phyloP scores from a whole-genome alignment of 2,329 filamentous ascomycete genomes.

The Chaetomiaceae sp. region DNA sequence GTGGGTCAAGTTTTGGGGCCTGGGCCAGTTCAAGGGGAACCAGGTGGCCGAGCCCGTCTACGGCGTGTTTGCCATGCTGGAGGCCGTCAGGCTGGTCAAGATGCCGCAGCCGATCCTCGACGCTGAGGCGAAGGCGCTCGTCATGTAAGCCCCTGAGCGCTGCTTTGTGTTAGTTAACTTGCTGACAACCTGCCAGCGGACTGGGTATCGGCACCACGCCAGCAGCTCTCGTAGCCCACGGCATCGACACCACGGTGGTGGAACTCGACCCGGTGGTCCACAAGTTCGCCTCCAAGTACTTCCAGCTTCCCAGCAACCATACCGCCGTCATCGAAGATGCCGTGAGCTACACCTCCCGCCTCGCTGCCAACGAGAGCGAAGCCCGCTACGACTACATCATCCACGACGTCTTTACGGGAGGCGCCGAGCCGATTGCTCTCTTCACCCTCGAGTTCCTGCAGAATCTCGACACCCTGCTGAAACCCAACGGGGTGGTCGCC shows the following conservation, averaged over 20 bases:
- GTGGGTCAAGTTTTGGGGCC: slow-evolving; percentile 56
- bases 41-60: slow-evolving; percentile 81
- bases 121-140: slow-evolving; percentile 69
- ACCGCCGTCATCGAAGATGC: slow-evolving; percentile 79
- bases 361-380: slow-evolving; percentile 33
- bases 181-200: slow-evolving; percentile 51
- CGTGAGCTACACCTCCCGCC: slow-evolving; percentile 56
- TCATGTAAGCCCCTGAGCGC: slow-evolving; percentile 60
- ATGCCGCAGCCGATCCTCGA: slow-evolving; percentile 50
- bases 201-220: slow-evolving; percentile 91
- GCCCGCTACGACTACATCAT: slow-evolving; percentile 82
- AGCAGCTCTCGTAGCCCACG: slow-evolving; percentile 77
- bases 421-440: slow-evolving; percentile 80
- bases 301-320: slow-evolving; percentile 71
- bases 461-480: slow-evolving; percentile 65
- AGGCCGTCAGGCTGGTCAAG: slow-evolving; percentile 79
- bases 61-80: slow-evolving; percentile 91
- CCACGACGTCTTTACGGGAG: slow-evolving; percentile 96
- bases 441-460: slow-evolving; percentile 83
- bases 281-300: slow-evolving; percentile 77
- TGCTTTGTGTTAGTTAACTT: not conserved
- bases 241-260: slow-evolving; percentile 87
- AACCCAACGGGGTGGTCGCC: slow-evolving; percentile 74
- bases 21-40: slow-evolving; percentile 51
- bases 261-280: slow-evolving; percentile 92